Conservation (phyloP, 768 basidiomycete genomes). For the Hydnomerulius pinastri region DNA sequence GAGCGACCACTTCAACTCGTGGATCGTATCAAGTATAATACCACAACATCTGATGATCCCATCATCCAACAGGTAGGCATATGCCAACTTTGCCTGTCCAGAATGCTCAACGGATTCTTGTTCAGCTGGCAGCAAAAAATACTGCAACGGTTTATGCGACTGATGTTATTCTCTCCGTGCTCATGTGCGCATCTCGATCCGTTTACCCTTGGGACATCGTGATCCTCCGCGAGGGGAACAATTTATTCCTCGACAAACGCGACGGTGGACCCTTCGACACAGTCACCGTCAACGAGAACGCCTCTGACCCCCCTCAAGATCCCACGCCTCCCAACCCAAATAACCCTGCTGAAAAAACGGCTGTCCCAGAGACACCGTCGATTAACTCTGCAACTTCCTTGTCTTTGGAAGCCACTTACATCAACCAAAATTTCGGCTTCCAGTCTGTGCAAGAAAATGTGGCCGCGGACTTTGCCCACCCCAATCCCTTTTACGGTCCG, state of each 20-base stretch:
- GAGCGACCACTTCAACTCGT: conserved; percentile 89
- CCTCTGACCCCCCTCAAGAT: conserved; percentile 90
- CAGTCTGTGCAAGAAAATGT: conserved; percentile 84
- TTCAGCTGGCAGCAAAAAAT: conserved; percentile 75
- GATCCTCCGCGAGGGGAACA: conserved; percentile 89
- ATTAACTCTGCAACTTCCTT: conserved; percentile 94
- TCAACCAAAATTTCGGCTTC: conserved; percentile 98
- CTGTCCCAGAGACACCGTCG: conserved; percentile 67
- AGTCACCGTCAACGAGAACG: conserved; percentile 98
- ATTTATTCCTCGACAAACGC: conserved; percentile 95
- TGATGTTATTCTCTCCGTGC: conserved; percentile 89
- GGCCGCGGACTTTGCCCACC: conserved; percentile 73
- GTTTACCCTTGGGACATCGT: conserved; percentile 99
- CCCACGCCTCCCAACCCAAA: conserved; percentile 76
- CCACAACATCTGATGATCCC: conserved; percentile 97
- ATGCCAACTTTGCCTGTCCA: background rate
- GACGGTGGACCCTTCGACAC: conserved; percentile 97
- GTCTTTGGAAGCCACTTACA: conserved; percentile 96
- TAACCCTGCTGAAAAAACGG: conserved; percentile 67
- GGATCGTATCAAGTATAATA: conserved; percentile 96
- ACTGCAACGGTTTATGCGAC: conserved; percentile 90
- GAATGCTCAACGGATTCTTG: conserved; percentile 8
- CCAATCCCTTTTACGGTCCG: conserved; percentile 94
- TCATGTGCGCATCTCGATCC: conserved; percentile 95
- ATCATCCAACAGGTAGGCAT: conserved; percentile 81